Conservation (phyloP, 192 early-diverging fungal species). For the Oehlia diaphana region DNA sequence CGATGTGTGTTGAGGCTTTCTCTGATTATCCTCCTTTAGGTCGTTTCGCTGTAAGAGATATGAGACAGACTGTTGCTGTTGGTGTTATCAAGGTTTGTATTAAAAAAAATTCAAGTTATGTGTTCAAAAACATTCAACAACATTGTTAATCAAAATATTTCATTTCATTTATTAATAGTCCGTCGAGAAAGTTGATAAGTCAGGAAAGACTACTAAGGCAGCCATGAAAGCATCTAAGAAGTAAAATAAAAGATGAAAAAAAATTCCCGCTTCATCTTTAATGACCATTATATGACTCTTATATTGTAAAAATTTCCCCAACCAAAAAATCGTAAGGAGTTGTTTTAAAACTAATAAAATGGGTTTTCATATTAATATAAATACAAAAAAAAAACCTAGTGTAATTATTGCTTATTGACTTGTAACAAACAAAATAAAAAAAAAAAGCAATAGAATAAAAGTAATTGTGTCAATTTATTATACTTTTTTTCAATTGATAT, state of each 20-base stretch:
- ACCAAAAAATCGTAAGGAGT: not conserved
- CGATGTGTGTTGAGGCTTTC: conserved; percentile 95
- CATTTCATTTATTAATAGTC: conserved; percentile 17
- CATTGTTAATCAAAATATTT: no score
- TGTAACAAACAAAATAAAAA: not conserved
- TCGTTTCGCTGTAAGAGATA: conserved; percentile 97
- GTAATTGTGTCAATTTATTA: not conserved
- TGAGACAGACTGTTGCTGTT: conserved; percentile 96
- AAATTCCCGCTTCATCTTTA: not conserved
- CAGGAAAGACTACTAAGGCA: conserved; percentile 78
- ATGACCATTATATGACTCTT: no score
- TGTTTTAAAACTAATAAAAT: not conserved
- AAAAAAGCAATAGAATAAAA: not conserved
- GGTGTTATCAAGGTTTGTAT: conserved; percentile 84
- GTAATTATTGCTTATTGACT: not conserved
- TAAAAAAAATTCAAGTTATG: not conserved
- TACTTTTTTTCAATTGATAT: not conserved
- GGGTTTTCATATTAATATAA: not conserved
- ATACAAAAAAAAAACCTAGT: not conserved
- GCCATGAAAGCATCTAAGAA: conserved; percentile 79
- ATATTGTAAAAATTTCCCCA: not conserved
- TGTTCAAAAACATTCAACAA: not conserved
- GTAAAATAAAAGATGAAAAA: conserved; percentile 44
- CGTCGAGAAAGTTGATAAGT: conserved; percentile 82
- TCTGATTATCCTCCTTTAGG: conserved; percentile 92